Evolutionary conservation across 108 stramenopile species (phyloP).

Genomic region (Fistulifera pelliculosa): DNA sequence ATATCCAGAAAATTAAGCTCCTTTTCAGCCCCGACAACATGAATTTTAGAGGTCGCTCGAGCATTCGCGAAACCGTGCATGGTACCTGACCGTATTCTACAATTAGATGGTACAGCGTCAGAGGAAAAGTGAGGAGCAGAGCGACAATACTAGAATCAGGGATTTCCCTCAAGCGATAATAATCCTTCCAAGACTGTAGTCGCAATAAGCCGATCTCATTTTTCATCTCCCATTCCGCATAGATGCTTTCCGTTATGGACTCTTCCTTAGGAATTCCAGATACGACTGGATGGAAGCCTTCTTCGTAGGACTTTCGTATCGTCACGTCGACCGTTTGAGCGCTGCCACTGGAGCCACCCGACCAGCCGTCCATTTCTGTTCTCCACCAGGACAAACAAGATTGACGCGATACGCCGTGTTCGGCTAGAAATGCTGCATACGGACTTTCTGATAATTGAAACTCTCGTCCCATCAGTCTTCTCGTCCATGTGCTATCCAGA

Average conservation of each 20-base stretch:
- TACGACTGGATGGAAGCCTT: conserved; percentile 56
- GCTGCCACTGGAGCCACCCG: conserved; percentile 49
- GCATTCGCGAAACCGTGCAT: conserved; percentile 68
- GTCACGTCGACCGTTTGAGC: conserved; percentile 48
- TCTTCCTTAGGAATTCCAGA: conserved; percentile 43
- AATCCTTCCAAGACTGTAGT: conserved; percentile 63
- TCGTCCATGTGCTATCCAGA: conserved; percentile 38
- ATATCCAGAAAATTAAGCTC: conserved; percentile 83
- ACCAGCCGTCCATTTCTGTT: conserved; percentile 72
- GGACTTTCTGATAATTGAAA: conserved; percentile 47
- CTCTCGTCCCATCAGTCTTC: conserved; percentile 28
- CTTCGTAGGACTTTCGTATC: conserved; percentile 33
- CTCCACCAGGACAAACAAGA: conserved; percentile 48
- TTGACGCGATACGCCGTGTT: conserved; percentile 13
- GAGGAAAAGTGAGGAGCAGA: conserved; percentile 67
- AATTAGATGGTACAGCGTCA: conserved; percentile 74
- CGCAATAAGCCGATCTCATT: conserved; percentile 39
- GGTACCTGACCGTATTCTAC: conserved; percentile 56
- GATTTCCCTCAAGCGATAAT: conserved; percentile 55
- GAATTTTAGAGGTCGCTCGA: conserved; percentile 57
- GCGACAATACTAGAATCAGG: conserved; percentile 55
- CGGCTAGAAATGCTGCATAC: conserved; percentile 40
- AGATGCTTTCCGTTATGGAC: conserved; percentile 25
- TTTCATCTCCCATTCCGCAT: conserved; percentile 7
- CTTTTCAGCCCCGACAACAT: conserved; percentile 83